Percentiles rank a stretch among this genome's conserved stretches.
phyloP scores from a whole-genome alignment of 108 stramenopile genomes.

The Stephanodiscus triporus region DNA sequence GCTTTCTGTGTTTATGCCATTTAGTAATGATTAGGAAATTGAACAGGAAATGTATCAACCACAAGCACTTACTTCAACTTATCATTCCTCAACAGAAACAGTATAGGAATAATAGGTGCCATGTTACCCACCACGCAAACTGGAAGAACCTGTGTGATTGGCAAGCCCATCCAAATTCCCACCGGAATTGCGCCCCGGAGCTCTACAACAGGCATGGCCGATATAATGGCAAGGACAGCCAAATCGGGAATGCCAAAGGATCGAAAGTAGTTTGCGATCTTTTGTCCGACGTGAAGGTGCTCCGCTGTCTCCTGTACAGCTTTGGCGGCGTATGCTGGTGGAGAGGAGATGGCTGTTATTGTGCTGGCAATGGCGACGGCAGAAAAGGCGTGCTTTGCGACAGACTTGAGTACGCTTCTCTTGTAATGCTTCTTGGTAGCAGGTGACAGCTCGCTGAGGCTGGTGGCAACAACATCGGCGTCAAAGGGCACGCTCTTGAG shows the following conservation, averaged over 20 bases:
- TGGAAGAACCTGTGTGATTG: slow-evolving; percentile 76
- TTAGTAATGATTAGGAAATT: slow-evolving; percentile 1
- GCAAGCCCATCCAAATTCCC: slow-evolving; percentile 92
- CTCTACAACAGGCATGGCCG: slow-evolving; percentile 95
- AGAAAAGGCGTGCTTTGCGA: slow-evolving; percentile 12
- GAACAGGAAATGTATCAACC: background rate
- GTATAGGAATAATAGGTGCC: slow-evolving; percentile 83
- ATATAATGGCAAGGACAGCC: slow-evolving; percentile 88
- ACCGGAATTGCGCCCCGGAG: slow-evolving; percentile 92
- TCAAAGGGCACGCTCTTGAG: slow-evolving; percentile 17
- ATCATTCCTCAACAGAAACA: slow-evolving; percentile 80
- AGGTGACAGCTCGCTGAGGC: background rate
- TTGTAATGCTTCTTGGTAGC: slow-evolving; percentile 11
- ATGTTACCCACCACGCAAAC: slow-evolving; percentile 94
- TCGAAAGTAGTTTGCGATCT: slow-evolving; percentile 84
- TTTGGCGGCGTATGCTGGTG: slow-evolving; percentile 55
- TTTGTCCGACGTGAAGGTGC: slow-evolving; percentile 84
- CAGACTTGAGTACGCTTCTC: background rate
- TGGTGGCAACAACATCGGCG: background rate
- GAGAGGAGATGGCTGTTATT: slow-evolving; percentile 21
- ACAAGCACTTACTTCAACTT: slow-evolving; percentile 60
- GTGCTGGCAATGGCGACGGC: slow-evolving; percentile 20
- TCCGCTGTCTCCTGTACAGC: slow-evolving; percentile 50
- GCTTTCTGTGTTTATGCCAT: slow-evolving; percentile 41
- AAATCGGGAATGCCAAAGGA: slow-evolving; percentile 84